phyloP scores from a whole-genome alignment of 1,284 basidiomycete genomes.

The Leucoagaricus sp. region DNA sequence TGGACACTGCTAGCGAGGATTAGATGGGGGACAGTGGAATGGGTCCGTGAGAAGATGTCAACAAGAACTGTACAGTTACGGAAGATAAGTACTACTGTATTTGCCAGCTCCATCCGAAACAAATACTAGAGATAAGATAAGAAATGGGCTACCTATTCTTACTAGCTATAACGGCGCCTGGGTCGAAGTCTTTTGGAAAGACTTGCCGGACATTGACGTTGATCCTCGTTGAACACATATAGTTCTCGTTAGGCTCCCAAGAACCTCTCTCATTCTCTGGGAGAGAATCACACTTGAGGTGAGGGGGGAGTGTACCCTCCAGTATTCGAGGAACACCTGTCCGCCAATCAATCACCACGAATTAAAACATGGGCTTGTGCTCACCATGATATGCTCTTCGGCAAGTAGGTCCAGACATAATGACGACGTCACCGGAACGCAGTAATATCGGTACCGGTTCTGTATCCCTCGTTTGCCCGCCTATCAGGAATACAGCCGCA shows the following conservation, averaged over 20 bases:
- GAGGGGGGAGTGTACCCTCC: slow-evolving; percentile 71
- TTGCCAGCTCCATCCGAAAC: not conserved
- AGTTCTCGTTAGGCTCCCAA: slow-evolving; percentile 64
- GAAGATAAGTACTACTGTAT: not conserved
- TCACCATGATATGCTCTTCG: slow-evolving; percentile 79
- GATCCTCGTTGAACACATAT: slow-evolving; percentile 70
- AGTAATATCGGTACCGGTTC: slow-evolving; percentile 81
- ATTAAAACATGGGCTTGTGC: slow-evolving; percentile 33
- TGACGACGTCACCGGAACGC: slow-evolving; percentile 85
- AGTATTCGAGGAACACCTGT: slow-evolving; percentile 86
- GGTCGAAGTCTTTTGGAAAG: slow-evolving; percentile 71
- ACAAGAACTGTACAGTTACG: slow-evolving; percentile 42
- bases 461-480: slow-evolving; percentile 72
- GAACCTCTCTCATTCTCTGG: slow-evolving; percentile 29
- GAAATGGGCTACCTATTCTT: not conserved
- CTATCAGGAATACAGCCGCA: slow-evolving; percentile 87
- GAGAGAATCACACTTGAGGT: slow-evolving; percentile 43
- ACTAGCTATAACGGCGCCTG: slow-evolving; percentile 20
- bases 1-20: slow-evolving; percentile 26
- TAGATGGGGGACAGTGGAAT: slow-evolving; percentile 17
- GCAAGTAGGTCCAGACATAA: slow-evolving; percentile 87
- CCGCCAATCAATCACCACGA: not conserved
- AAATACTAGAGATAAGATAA: slow-evolving; percentile 5
- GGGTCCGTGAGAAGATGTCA: slow-evolving; percentile 36
- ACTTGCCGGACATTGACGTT: slow-evolving; percentile 92